These are phyloP conservation scores for Colletotrichum chlorophyti DNA, from an alignment of 2,329 filamentous ascomycete genomes.

Conservation along the genomic window DNA sequence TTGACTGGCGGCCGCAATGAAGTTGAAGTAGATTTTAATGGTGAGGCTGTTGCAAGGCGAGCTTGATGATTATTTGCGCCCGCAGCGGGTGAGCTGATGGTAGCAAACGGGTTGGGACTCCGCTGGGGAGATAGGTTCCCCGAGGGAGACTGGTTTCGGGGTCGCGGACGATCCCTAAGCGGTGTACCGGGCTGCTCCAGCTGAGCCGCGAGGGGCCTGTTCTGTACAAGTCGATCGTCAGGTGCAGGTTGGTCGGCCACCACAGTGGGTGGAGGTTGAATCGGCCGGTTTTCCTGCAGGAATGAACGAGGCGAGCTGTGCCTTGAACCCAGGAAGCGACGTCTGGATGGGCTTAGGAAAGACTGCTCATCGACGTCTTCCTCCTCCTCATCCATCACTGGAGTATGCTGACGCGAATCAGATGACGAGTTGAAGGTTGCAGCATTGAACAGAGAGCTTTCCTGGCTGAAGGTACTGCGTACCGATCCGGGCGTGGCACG, in stretches of 20 bases:
- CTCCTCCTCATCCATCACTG: too few relatives aligned
- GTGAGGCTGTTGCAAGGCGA: too few relatives aligned
- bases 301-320: too few relatives aligned
- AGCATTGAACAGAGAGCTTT: constrained; percentile 24
- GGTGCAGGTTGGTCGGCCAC: constrained; percentile 5
- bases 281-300: neutral
- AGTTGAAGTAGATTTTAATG: too few relatives aligned
- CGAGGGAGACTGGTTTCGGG: neutral
- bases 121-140: neutral
- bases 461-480: constrained; percentile 26
- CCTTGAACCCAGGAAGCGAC: too few relatives aligned
- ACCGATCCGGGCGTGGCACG: constrained; percentile 8
- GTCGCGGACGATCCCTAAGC: neutral
- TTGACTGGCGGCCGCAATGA: too few relatives aligned
- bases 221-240: neutral
- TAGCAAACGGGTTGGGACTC: too few relatives aligned
- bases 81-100: too few relatives aligned
- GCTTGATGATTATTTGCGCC: too few relatives aligned
- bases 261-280: constrained; percentile 1
- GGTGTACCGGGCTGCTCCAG: constrained; percentile 13
- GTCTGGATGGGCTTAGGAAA: too few relatives aligned
- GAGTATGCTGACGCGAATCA: too few relatives aligned
- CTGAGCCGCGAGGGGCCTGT: neutral
- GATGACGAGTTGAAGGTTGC: constrained; percentile 14
- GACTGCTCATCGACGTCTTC: neutral